Conservation (phyloP, 768 basidiomycete species). For the Russula griseocarnosa region DNA sequence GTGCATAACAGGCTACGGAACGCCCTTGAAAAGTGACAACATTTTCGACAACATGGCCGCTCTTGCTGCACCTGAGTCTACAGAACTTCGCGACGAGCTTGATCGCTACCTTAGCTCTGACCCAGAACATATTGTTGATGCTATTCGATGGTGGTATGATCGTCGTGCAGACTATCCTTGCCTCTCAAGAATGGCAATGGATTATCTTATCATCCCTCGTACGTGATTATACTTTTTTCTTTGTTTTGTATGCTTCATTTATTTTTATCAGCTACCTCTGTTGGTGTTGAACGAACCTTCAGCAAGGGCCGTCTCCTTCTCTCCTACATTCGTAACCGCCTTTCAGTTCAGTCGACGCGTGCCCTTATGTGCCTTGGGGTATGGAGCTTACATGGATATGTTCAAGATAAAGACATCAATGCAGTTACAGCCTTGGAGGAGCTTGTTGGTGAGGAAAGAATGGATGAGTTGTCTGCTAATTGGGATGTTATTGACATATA, state of each 20-base stretch:
- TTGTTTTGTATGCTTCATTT: background rate
- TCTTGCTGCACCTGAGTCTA: background rate
- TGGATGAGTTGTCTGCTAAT: background rate
- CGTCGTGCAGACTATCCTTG: conserved; percentile 23
- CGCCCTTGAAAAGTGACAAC: background rate
- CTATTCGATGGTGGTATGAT: background rate
- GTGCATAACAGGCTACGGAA: background rate
- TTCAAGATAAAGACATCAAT: conserved; percentile 31
- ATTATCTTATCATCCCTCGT: conserved; percentile 30
- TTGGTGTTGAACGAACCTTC: conserved; percentile 34
- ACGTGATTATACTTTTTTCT: background rate
- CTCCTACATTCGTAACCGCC: conserved; percentile 31
- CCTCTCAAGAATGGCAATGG: conserved; percentile 33
- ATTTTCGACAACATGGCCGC: conserved; percentile 6
- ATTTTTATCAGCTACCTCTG: conserved; percentile 32
- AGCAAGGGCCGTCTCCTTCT: conserved; percentile 32
- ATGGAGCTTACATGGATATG: conserved; percentile 33
- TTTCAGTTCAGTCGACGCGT: conserved; percentile 33
- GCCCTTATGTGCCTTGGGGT: conserved; percentile 35
- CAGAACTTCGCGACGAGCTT: background rate
- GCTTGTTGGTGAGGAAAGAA: background rate
- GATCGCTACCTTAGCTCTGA: conserved; percentile 6
- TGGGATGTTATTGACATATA: background rate
- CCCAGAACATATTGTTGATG: background rate
- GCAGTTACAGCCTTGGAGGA: background rate